phyloP scores from a whole-genome alignment of 2,329 filamentous ascomycete species.

The Aureobasidium sp. region DNA sequence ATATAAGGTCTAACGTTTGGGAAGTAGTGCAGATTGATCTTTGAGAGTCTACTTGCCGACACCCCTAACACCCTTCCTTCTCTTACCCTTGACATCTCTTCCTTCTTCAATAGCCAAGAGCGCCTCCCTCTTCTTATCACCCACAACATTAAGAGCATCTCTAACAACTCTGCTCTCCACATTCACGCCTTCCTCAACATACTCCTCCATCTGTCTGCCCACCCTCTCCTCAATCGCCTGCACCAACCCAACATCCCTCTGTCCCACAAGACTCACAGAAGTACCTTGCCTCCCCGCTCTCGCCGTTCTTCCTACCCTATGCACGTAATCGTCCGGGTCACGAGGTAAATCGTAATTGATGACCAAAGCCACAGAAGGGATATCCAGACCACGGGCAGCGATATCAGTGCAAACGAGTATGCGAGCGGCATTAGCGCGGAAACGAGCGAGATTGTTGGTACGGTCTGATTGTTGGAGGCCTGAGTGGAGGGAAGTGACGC shows the following conservation, averaged over 20 bases:
- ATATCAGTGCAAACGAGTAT: constrained; percentile 94
- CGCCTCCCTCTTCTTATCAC: constrained; percentile 93
- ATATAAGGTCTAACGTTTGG: too few species aligned
- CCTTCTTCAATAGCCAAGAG: constrained; percentile 86
- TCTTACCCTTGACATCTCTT: constrained; percentile 83
- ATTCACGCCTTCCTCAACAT: constrained; percentile 85
- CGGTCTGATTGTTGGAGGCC: constrained; percentile 77
- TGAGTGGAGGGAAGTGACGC: constrained; percentile 86
- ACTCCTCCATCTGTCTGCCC: constrained; percentile 71
- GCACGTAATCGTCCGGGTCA: constrained; percentile 96
- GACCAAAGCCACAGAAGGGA: constrained; percentile 82
- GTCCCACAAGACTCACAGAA: constrained; percentile 80
- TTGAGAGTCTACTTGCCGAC: not conserved
- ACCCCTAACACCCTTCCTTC: constrained; percentile 35
- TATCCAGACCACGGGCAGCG: constrained; percentile 87
- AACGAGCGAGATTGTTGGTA: constrained; percentile 79
- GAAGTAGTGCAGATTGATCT: not conserved
- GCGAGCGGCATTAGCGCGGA: constrained; percentile 80
- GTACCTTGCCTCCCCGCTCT: constrained; percentile 80
- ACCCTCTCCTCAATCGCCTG: constrained; percentile 82
- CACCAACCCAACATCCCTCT: constrained; percentile 87
- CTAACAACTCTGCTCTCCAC: constrained; percentile 83
- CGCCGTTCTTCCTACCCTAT: constrained; percentile 90
- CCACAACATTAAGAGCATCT: constrained; percentile 79
- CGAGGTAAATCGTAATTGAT: constrained; percentile 93